Evolutionary conservation across 1,139 yeast genomes (phyloP), one percentile per base, ranked within the genome.

Genomic region (Tardiomyces digboiensis): DNA sequence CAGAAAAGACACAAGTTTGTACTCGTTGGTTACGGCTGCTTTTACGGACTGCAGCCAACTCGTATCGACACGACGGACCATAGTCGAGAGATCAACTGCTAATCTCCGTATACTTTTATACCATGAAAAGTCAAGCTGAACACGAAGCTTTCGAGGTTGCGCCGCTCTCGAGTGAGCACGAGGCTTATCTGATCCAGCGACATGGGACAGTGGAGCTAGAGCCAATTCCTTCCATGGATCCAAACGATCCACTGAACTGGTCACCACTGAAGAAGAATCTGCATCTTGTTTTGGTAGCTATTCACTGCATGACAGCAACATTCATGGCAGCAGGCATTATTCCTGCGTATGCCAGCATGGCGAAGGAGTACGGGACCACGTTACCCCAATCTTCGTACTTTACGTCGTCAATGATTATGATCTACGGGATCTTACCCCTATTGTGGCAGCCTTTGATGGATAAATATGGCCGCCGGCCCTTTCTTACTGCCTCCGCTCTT

Each of bases 241-340:
- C 37, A 5, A 33, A 33, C 12, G 37, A 33, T 12, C 37, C 37
- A 10, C 37, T 33, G 10, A 33, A 33, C 19, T 33, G 37, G 37
- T 20, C 37, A 7, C 12, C 19, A 10, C 12, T 7, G 19, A 33
- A 33, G 12, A 33, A 33, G 37, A 33, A 33, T n/a, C 13, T 33
- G 19, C 37, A 33, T 14, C 37, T 33, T 12, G 7, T 33, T 3
- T 12, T 33, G 19, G 37, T 33, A 3, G 37, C 37, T 8, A 3
- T 16, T 12, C 37, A 33, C 19, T n/a, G 19, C 19, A 14, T 33
- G 19, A 16, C 8, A 20, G 13, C 37, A 4, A 51, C 53, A 2
- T 48, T 51, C 37, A 43, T 43, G 41, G 51, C 53, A 3, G 52
- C 55, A 12, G 51, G 53, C 26, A 39, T 52, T 19, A 48, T 48